These are phyloP conservation scores for Naumovozyma castellii DNA, from an alignment of 805 yeast species.

Conservation along the genomic window DNA sequence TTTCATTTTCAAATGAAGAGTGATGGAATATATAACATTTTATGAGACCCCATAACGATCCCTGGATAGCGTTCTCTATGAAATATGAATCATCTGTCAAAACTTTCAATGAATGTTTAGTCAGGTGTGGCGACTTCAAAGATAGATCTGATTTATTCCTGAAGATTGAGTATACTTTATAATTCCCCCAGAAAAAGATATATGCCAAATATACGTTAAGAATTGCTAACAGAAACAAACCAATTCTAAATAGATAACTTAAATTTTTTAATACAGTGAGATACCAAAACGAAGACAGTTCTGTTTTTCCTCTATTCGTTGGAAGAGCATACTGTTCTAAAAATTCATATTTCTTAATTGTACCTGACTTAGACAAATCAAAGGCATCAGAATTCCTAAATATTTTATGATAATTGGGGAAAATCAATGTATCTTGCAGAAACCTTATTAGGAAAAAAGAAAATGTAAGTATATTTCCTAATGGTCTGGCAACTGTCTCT, in stretches of 20 bases:
- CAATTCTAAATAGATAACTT: conserved; percentile 7
- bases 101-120: conserved; percentile 12
- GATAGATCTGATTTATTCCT: neutral
- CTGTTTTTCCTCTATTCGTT: neutral
- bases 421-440: conserved; percentile 24
- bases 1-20: neutral
- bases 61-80: conserved; percentile 11
- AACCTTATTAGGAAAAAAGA: conserved; percentile 17
- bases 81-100: conserved; percentile 11
- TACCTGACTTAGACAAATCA: conserved; percentile 23
- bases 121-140: conserved; percentile 13
- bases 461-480: conserved; percentile 17
- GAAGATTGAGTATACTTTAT: conserved; percentile 19
- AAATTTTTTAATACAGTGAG: conserved; percentile 9
- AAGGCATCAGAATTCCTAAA: conserved; percentile 15
- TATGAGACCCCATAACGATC: conserved; percentile 19
- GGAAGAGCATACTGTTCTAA: conserved; percentile 7
- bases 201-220: conserved; percentile 12
- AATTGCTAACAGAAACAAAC: conserved; percentile 6
- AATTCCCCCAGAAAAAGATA: conserved; percentile 15
- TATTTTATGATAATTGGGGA: conserved; percentile 17
- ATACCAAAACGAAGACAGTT: conserved; percentile 6
- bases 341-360: conserved; percentile 14
- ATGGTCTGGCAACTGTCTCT: conserved; percentile 16
- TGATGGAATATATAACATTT: conserved; percentile 7